Base-by-base conservation (phyloP, 768 basidiomycete species). In the Amanita pseudoporphyria region DNA sequence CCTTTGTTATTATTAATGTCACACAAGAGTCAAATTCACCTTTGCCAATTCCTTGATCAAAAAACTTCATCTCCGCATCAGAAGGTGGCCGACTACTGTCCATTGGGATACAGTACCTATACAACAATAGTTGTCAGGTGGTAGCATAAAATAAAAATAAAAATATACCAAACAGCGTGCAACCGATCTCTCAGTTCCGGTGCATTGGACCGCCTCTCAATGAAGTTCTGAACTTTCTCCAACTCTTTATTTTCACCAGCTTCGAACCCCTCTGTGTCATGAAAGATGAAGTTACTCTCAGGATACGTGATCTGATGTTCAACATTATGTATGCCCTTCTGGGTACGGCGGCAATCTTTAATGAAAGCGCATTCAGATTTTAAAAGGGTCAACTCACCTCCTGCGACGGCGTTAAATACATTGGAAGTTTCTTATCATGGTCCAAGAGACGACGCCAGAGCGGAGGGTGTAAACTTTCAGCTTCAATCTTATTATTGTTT, bases 251-350 rank as follows among this genome's bases (percentile, higher is more conserved):
- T 54, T 2, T 53, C 56, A 3, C 70, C 70, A n/a, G 66, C 50
- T 55, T 71, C 68, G 42, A 72, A 69, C 3, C 70, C 71, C 38
- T 60, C 47, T 18, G 71, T 72, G 48, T 72, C 70, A 33, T 72
- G 71, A 48, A 72, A 71, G 21, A 71, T 60, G 54, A 69, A 71
- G 28, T 65, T 66, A 55, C 58, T 66, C 22, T 32, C 41, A 21
- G 10, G 22, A 52, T 66, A 71, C 6, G 58, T 52, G 32, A 67
- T 59, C 47, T 60, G 53, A 30, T 56, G 48, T 40, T 62, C 48
- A 22, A 70, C 63, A 46, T 71, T 52, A 54, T 69, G 69, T 5
- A 47, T 38, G 26, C 68, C 70, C 26, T 67, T 63, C 67, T 65
- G n/a, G n/a, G 52, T 26, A 44, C 18, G 31, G 42, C n/a, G n/a